Evolutionary conservation across 2,329 filamentous ascomycete genomes (phyloP).

Genomic region (Rasamsonia emersonii): DNA sequence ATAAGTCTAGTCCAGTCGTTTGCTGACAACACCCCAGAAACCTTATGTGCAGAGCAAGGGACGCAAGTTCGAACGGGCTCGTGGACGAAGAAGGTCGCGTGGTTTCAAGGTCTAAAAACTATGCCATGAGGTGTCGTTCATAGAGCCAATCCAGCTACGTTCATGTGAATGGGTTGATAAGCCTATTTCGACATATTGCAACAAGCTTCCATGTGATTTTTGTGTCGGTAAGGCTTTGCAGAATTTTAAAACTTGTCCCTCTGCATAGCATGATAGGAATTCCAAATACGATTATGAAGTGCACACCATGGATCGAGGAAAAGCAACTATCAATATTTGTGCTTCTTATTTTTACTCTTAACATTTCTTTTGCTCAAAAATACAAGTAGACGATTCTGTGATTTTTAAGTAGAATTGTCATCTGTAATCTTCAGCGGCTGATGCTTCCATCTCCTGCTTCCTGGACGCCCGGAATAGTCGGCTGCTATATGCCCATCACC

Average conservation of each 20-base stretch:
- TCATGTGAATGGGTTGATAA: constrained; percentile 3
- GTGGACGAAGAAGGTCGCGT: constrained; percentile 95
- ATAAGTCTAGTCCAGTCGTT: too few relatives aligned
- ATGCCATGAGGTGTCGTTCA: constrained; percentile 11
- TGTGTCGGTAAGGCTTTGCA: too few relatives aligned
- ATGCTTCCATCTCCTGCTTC: constrained; percentile 50
- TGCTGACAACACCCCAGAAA: constrained; percentile 53
- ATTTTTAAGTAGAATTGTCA: constrained; percentile 1
- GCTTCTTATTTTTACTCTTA: too few relatives aligned
- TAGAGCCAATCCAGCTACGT: constrained; percentile 6
- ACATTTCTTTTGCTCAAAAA: too few relatives aligned
- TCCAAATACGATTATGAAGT: too few relatives aligned
- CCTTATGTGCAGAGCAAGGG: constrained; percentile 97
- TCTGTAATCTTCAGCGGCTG: constrained; percentile 32
- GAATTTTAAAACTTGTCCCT: too few relatives aligned
- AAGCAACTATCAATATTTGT: neutral
- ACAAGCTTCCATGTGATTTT: too few relatives aligned
- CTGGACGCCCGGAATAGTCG: constrained; percentile 53
- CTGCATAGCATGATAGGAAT: too few relatives aligned
- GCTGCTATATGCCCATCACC: constrained; percentile 75
- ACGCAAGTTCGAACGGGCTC: constrained; percentile 97
- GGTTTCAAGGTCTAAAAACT: constrained; percentile 99
- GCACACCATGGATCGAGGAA: neutral
- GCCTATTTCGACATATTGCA: too few relatives aligned
- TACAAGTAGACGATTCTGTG: too few relatives aligned